phyloP scores from a whole-genome alignment of 371 early-diverging fungal genomes.

The Mucor ambiguus region DNA sequence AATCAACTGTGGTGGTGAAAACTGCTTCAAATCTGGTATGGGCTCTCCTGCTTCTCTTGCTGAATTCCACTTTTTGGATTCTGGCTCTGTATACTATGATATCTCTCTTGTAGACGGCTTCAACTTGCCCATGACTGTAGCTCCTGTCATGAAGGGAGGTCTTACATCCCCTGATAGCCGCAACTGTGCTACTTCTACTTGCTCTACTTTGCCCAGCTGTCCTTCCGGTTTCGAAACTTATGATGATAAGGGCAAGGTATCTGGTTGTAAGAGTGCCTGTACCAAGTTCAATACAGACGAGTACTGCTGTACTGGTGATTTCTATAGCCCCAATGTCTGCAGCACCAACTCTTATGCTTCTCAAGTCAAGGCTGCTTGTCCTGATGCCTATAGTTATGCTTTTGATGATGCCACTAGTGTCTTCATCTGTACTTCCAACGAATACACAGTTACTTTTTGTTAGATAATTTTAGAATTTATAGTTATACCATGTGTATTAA shows the following conservation, averaged over 20 bases:
- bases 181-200: conserved; percentile 33
- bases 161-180: conserved; percentile 16
- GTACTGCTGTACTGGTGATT: conserved; percentile 45
- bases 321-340: conserved; percentile 31
- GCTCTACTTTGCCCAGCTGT: conserved; percentile 34
- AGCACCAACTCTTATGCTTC: conserved; percentile 32
- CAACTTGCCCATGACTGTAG: conserved; percentile 40
- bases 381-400: conserved; percentile 57
- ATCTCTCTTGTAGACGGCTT: conserved; percentile 48
- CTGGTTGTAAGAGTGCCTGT: conserved; percentile 45
- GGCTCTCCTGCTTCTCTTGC: conserved; percentile 38
- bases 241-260: conserved; percentile 26
- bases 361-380: conserved; percentile 37
- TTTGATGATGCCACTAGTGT: conserved; percentile 55
- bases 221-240: conserved; percentile 32
- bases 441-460: conserved; percentile 53
- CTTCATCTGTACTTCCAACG: conserved; percentile 37
- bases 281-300: conserved; percentile 37
- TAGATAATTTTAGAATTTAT: not conserved
- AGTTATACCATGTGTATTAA: not conserved
- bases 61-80: conserved; percentile 38
- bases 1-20: conserved; percentile 18
- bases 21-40: conserved; percentile 28
- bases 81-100: conserved; percentile 36
- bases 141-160: conserved; percentile 24